Percentiles rank a stretch among this genome's conserved stretches.
Conservation (phyloP, 257 asterid genomes). For the Lycium barbarum region DNA sequence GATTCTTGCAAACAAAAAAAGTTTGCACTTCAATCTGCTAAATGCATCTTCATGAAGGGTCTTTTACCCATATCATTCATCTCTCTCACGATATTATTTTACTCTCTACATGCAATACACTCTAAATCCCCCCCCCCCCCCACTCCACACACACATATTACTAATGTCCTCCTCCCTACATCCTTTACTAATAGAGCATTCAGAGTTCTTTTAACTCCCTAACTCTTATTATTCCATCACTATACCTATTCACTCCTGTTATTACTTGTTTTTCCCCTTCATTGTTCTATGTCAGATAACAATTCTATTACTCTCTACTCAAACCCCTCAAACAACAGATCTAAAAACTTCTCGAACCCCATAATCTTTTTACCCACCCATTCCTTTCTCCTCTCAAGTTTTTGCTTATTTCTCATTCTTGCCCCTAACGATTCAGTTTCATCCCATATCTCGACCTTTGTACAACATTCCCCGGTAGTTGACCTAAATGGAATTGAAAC, state of each 20-base stretch:
- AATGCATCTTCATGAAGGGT: not conserved
- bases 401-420: constrained; percentile 12
- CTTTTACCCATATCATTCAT: not conserved
- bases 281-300: not conserved
- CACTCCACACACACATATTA: not conserved
- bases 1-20: not conserved
- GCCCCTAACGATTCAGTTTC: not conserved
- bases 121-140: not conserved
- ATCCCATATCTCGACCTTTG: not conserved
- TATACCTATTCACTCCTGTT: not conserved
- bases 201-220: not conserved
- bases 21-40: not conserved
- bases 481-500: constrained; percentile 4
- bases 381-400: not conserved
- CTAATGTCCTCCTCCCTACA: not conserved
- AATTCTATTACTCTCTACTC: not conserved
- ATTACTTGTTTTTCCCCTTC: not conserved
- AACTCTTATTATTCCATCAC: not conserved
- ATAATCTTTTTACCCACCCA: not conserved
- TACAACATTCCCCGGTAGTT: not conserved
- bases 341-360: not conserved
- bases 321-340: constrained; percentile 1
- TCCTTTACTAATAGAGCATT: not conserved
- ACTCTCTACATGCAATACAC: not conserved
- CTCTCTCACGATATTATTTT: not conserved